phyloP scores from a whole-genome alignment of 805 yeast genomes.

The Nematodospora valgi region DNA sequence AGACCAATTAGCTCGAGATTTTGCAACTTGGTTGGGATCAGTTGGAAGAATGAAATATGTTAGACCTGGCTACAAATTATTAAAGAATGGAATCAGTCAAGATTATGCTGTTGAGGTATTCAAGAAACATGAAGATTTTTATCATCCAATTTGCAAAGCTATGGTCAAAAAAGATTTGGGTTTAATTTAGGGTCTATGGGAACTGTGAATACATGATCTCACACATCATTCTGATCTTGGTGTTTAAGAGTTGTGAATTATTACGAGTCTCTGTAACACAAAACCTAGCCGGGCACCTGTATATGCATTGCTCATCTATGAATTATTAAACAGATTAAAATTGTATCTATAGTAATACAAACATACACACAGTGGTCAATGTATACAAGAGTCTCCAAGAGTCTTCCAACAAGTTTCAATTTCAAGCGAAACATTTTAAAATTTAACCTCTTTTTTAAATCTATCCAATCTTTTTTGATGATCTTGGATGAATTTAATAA shows the following conservation, averaged over 20 bases:
- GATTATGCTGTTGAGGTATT: slow-evolving; percentile 27
- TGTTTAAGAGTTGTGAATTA: too few species aligned
- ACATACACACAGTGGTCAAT: background rate
- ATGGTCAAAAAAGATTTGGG: slow-evolving; percentile 22
- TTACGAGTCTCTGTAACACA: too few species aligned
- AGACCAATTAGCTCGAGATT: slow-evolving; percentile 16
- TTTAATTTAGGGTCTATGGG: slow-evolving; percentile 2
- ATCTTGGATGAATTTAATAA: slow-evolving; percentile 58
- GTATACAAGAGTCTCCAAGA: too few species aligned
- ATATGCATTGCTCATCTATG: background rate
- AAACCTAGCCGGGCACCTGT: too few species aligned
- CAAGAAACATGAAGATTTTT: slow-evolving; percentile 16
- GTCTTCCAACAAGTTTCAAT: too few species aligned
- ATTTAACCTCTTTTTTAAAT: slow-evolving; percentile 29
- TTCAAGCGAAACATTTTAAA: slow-evolving; percentile 7
- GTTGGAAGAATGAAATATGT: slow-evolving; percentile 37
- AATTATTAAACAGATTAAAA: background rate
- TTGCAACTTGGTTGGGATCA: slow-evolving; percentile 30
- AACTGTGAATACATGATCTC: background rate
- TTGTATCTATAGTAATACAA: slow-evolving; percentile 1
- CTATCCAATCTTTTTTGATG: slow-evolving; percentile 55
- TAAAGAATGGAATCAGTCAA: slow-evolving; percentile 18
- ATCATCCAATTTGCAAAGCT: slow-evolving; percentile 32
- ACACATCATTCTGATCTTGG: background rate
- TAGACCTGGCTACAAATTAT: slow-evolving; percentile 29